Evolutionary conservation across 2,329 filamentous ascomycete species (phyloP).

Genomic region (Amphichorda felina): DNA sequence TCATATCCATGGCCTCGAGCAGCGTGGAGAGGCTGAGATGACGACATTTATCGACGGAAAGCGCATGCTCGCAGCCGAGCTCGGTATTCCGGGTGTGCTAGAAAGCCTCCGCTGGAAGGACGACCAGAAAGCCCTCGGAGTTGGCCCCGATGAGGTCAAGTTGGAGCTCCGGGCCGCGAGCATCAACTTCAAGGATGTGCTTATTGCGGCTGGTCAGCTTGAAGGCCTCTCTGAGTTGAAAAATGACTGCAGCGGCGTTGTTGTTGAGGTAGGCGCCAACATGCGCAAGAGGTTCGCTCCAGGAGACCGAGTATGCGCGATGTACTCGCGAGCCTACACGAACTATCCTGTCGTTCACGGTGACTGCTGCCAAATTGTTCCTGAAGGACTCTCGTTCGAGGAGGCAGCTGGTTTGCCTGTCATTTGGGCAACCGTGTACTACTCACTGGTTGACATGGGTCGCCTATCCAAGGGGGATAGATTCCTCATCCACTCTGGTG

Average conservation of each 20-base stretch:
- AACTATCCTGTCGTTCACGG: conserved; percentile 9
- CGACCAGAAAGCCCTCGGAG: background rate
- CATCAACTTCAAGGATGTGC: conserved; percentile 16
- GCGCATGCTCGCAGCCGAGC: too few relatives aligned
- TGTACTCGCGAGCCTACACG: conserved; percentile 10
- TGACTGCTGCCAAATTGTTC: background rate
- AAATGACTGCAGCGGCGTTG: conserved; percentile 10
- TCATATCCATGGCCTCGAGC: too few relatives aligned
- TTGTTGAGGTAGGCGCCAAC: conserved; percentile 8
- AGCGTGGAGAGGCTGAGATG: too few relatives aligned
- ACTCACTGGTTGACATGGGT: conserved; percentile 13
- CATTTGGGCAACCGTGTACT: conserved; percentile 5
- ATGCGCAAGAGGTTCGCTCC: conserved; percentile 4
- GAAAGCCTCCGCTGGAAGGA: background rate
- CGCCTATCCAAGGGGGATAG: conserved; percentile 11
- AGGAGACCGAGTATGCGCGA: conserved; percentile 10
- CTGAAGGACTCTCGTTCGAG: conserved; percentile 6
- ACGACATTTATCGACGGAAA: too few relatives aligned
- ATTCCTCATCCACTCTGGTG: conserved; percentile 19
- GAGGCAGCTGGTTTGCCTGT: conserved; percentile 12
- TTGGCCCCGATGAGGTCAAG: conserved; percentile 5
- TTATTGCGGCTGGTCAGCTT: conserved; percentile 20
- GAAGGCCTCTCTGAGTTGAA: conserved; percentile 24
- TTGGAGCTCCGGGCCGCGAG: conserved; percentile 5
- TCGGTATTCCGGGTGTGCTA: background rate